Evolutionary conservation across 768 basidiomycete species (phyloP).

Genomic region (Pulveroboletus sp.): DNA sequence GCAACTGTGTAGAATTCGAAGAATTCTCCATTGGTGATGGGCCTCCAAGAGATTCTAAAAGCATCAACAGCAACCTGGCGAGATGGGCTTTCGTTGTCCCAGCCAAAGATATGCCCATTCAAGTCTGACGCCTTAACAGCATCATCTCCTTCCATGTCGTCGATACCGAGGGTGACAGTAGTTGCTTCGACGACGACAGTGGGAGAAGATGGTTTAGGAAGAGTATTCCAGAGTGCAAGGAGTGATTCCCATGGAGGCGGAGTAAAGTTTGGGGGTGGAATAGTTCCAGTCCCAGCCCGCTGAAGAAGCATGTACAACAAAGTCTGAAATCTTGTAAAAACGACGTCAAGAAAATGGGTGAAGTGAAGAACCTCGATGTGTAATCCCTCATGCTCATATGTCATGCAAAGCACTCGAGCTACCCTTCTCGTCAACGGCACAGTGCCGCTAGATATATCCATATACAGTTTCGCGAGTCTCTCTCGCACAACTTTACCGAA

Average conservation of each 20-base stretch:
- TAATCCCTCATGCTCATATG: conserved; percentile 84
- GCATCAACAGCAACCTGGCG: conserved; percentile 53
- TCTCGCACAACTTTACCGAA: conserved; percentile 77
- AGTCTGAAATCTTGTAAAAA: conserved; percentile 43
- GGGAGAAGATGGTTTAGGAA: conserved; percentile 38
- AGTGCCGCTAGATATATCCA: conserved; percentile 55
- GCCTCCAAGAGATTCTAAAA: conserved; percentile 81
- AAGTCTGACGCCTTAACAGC: conserved; percentile 34
- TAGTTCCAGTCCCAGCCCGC: conserved; percentile 69
- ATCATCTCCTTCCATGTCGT: conserved; percentile 78
- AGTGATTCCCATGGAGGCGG: conserved; percentile 67
- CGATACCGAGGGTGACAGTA: conserved; percentile 67
- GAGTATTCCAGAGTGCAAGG: conserved; percentile 42
- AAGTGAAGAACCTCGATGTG: conserved; percentile 62
- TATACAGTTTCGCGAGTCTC: conserved; percentile 70
- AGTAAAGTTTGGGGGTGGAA: conserved; percentile 72
- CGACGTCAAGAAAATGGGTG: background rate
- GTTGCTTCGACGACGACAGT: conserved; percentile 59
- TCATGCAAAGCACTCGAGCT: conserved; percentile 85
- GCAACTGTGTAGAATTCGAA: conserved; percentile 53
- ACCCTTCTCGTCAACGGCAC: conserved; percentile 55
- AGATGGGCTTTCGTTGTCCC: conserved; percentile 91
- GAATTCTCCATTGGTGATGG: conserved; percentile 88
- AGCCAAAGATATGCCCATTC: conserved; percentile 71
- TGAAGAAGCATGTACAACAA: conserved; percentile 93